These are phyloP conservation scores for Nadsonia starkeyi-henricii DNA, from an alignment of 1,139 yeast genomes.

Conservation along the genomic window DNA sequence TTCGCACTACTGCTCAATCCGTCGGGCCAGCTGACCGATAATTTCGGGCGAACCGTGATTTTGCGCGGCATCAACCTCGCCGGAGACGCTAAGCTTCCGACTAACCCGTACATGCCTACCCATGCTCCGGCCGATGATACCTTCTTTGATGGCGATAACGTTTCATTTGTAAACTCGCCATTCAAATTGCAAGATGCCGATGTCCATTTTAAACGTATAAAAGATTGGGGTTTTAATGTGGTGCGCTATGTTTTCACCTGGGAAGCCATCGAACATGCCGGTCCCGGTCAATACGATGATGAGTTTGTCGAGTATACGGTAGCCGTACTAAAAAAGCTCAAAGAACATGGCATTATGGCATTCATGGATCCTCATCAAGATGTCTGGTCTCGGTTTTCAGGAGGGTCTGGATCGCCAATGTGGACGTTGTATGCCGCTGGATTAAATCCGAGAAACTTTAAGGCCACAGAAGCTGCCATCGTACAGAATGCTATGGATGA, in stretches of 20 bases:
- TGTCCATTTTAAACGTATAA: conserved; percentile 50
- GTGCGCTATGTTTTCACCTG: conserved; percentile 66
- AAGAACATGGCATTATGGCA: conserved; percentile 57
- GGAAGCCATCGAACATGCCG: conserved; percentile 83
- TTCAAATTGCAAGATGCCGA: conserved; percentile 62
- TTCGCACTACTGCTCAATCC: conserved; percentile 21
- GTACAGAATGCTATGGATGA: conserved; percentile 35
- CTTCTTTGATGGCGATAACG: conserved; percentile 49
- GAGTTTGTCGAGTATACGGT: conserved; percentile 63
- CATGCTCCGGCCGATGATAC: conserved; percentile 32
- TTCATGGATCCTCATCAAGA: conserved; percentile 85
- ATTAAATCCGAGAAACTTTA: conserved; percentile 50
- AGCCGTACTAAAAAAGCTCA: conserved; percentile 41
- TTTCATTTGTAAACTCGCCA: conserved; percentile 69
- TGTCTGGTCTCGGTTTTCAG: conserved; percentile 75
- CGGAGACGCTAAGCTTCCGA: conserved; percentile 55
- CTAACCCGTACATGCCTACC: conserved; percentile 39
- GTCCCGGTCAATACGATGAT: conserved; percentile 74
- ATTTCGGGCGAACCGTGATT: conserved; percentile 39
- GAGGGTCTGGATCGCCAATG: conserved; percentile 87
- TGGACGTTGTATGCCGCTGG: conserved; percentile 90
- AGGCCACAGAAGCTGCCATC: conserved; percentile 59
- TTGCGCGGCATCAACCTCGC: conserved; percentile 71
- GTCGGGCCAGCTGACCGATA: conserved; percentile 46
- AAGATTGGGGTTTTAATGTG: conserved; percentile 67